These are phyloP conservation scores for Quercus tomentella DNA, from an alignment of 331 rosid species.

Conservation along the genomic window DNA sequence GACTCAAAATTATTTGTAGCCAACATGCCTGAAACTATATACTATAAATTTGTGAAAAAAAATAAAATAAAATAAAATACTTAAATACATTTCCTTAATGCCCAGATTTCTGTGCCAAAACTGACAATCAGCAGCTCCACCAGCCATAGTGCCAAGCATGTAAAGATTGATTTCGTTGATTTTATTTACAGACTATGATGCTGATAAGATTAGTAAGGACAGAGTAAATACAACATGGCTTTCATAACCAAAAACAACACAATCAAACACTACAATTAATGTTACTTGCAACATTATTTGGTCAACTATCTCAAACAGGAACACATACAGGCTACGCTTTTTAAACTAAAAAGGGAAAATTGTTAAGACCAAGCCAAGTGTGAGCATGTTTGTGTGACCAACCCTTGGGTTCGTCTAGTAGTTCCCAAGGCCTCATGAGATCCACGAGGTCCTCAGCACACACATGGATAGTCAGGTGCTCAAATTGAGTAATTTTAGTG, in stretches of 20 bases:
- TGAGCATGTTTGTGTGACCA: not conserved
- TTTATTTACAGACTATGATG: constrained; percentile 98
- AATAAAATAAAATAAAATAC: constrained; percentile 8
- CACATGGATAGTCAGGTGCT: too few species aligned
- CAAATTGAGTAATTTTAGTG: too few species aligned
- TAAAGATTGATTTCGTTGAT: constrained; percentile 92
- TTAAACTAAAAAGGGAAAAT: not conserved
- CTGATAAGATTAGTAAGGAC: constrained; percentile 31
- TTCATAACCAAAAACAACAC: not conserved
- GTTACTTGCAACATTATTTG: not conserved
- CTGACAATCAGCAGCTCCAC: constrained; percentile 99
- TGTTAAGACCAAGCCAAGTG: not conserved
- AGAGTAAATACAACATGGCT: not conserved
- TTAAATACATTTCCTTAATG: constrained; percentile 83
- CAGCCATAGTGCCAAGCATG: constrained; percentile 99
- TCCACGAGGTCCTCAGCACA: rapidly evolving
- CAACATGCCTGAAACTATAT: not conserved
- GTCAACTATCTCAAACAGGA: not conserved
- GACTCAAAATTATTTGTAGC: not conserved
- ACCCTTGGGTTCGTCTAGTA: too few species aligned
- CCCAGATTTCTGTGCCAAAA: constrained; percentile 98
- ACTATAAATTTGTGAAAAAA: not conserved
- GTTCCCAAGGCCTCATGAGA: too few species aligned
- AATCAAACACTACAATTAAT: not conserved
- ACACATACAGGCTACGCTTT: not conserved